Base-by-base conservation (phyloP, 1,284 basidiomycete genomes). In the Lignosus rhinocerotis region DNA sequence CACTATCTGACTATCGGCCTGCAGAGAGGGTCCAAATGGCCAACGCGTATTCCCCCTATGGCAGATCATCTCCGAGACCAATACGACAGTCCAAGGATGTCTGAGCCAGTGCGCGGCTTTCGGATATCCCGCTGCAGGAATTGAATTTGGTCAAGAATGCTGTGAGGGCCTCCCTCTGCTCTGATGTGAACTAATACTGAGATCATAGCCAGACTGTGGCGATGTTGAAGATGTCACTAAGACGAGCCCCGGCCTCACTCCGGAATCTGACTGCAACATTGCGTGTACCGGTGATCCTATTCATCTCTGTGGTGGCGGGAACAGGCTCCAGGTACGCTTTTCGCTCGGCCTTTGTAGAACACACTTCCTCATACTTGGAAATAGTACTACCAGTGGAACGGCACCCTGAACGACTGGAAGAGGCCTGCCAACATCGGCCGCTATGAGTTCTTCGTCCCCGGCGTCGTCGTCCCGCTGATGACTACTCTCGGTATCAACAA, bases 401-500 rank as follows among this genome's bases (percentile, higher is more conserved):
- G 83, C 0, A 70, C 69, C 0, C 68, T 89, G 54, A 78, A 85
- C 58, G 73, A 79, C 38, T 90, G 87, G 88, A 72, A 87, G 54
- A 83, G 75, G 0, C 89, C 88, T 0, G 70, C 59, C 9, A 85
- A 84, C 64, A 90, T 74, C 42, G 88, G 89, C 1, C 73, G 72
- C 53, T 92, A 92, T 63, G 82, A 90, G 84, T 86, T 86, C 72
- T 76, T 90, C 59, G 81, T 78, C 31, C 74, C 71, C 33, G 87
- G 88, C 12, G 78, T 91, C 34, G 76, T 89, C 53, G 82, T 89
- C 6, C 88, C 89, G 3, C 75, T 91, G 53, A 80, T 91, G 44
- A 83, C 87, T 6, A 90, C 89, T 0, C 75, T 92, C 38, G 88
- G 89, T 5, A 77, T 88, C 70, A 92, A 92, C 76, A 82, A 85